These are phyloP conservation scores for Agaricus sinodeliciosus DNA, from an alignment of 768 basidiomycete species.

Conservation along the genomic window DNA sequence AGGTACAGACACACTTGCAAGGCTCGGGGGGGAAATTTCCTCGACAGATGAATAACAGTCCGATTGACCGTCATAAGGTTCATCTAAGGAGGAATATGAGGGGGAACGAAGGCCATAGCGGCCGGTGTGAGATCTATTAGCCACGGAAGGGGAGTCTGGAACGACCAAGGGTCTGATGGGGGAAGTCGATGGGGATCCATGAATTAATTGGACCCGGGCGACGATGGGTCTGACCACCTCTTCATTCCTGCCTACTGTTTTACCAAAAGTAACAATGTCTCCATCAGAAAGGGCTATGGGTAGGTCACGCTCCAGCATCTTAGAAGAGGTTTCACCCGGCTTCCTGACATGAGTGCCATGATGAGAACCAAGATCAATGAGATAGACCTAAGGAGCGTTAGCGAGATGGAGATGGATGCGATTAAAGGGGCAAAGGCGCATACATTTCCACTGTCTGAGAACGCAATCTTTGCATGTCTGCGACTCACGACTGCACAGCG, in stretches of 20 bases:
- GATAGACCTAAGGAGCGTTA: slow-evolving; percentile 45
- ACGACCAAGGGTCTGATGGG: slow-evolving; percentile 24
- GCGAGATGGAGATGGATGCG: slow-evolving; percentile 14
- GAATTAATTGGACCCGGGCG: slow-evolving; percentile 51
- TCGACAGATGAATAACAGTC: slow-evolving; percentile 49
- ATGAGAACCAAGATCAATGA: slow-evolving; percentile 67
- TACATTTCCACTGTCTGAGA: slow-evolving; percentile 68
- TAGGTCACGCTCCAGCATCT: slow-evolving; percentile 45
- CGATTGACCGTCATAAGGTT: slow-evolving; percentile 23
- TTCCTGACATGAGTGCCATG: slow-evolving; percentile 70
- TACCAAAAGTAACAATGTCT: slow-evolving; percentile 73
- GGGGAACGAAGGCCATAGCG: slow-evolving; percentile 54
- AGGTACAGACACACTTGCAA: slow-evolving; percentile 15
- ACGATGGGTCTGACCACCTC: slow-evolving; percentile 59
- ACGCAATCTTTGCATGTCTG: slow-evolving; percentile 70
- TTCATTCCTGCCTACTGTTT: slow-evolving; percentile 58
- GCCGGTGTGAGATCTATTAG: slow-evolving; percentile 36
- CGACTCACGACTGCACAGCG: slow-evolving; percentile 76
- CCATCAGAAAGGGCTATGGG: slow-evolving; percentile 56
- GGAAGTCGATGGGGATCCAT: slow-evolving; percentile 19
- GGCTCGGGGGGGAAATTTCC: slow-evolving; percentile 32
- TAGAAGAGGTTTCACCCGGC: slow-evolving; percentile 41
- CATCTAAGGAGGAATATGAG: slow-evolving; percentile 41
- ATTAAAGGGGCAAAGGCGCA: slow-evolving; percentile 15
- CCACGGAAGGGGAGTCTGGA: slow-evolving; percentile 16